These are phyloP conservation scores for Hygrophila difformis DNA, from an alignment of 257 asterid species.

Conservation along the genomic window DNA sequence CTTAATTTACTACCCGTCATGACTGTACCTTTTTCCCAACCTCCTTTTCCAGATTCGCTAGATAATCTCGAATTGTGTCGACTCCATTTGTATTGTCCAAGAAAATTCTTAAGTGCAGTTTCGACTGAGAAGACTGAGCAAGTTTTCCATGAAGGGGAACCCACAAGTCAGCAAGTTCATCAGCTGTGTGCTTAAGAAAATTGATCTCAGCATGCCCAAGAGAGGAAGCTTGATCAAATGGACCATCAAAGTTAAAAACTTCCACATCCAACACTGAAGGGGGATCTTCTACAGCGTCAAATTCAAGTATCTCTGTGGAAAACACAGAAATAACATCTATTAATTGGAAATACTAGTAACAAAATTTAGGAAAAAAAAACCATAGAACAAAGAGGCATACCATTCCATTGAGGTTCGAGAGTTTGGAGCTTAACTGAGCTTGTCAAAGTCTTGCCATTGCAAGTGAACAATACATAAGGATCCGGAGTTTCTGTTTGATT, in stretches of 20 bases:
- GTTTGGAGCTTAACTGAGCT: constrained; percentile 92
- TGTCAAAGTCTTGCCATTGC: constrained; percentile 84
- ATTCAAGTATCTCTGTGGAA: constrained; percentile 74
- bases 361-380: no score
- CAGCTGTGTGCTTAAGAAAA: constrained; percentile 67
- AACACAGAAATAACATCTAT: background rate
- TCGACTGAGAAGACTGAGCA: constrained; percentile 68
- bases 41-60: constrained; percentile 77
- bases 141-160: constrained; percentile 71
- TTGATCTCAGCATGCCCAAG: constrained; percentile 88
- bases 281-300: constrained; percentile 87
- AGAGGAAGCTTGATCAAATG: constrained; percentile 60
- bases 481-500: constrained; percentile 45
- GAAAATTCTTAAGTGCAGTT: constrained; percentile 74
- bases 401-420: constrained; percentile 80
- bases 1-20: background rate
- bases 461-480: constrained; percentile 80
- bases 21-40: constrained; percentile 78
- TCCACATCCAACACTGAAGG: constrained; percentile 84
- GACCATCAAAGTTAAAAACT: constrained; percentile 84
- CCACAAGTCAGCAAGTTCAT: constrained; percentile 83
- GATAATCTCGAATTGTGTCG: constrained; percentile 76
- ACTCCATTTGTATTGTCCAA: constrained; percentile 82
- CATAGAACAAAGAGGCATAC: constrained; percentile 23
- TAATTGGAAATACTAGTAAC: no score